Evolutionary conservation across 129 eudicot species (phyloP), one percentile per base, ranked within the genome.

Genomic region (Pulicaria dysenterica): DNA sequence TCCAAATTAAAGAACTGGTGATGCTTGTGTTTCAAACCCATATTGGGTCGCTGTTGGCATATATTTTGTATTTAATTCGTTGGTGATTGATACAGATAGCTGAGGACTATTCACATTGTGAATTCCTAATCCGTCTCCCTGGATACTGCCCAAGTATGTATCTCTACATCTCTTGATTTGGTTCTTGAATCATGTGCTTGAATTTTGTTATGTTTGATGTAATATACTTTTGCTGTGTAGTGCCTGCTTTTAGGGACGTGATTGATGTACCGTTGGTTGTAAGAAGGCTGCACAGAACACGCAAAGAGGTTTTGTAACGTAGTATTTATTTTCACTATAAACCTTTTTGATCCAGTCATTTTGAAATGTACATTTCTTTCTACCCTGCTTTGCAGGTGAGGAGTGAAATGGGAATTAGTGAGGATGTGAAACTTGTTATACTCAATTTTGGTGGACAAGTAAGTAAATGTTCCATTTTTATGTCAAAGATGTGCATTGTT

Each of bases 371-470:
- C 6, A 51, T 69, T n/a, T 50, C 16, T 63, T 16, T 73, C 70
- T 72, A 36, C 24, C 57, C 14, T 41, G 51, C 42, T 77, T 3
- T 71, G 62, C 77, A 94, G 99, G 91, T 94, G 80, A 82, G 97
- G 83, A 83, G 76, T 70, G 97, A 90, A 64, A 91, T 90, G 86
- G 96, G 97, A 47, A 79, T 90, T 82, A 77, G 66, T 41, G 96
- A 88, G 49, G 99, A 94, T 81, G 89, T 82, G 79, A 94, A 90
- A 79, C 65, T 90, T 38, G 94, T 94, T 63, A 90, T 94, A 76
- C 91, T 94, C 50, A 94, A 94, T 76, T 94, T 94, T 84, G 99
- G 99, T 45, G 99, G 99, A 70, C 97, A 94, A 86, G 99, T 94
- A 80, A 71, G 86, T 54, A 74, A 47, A 58, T 37, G 37, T 16